Evolutionary conservation across 805 yeast species (phyloP), one percentile per base, ranked within the genome.

Genomic region (Metschnikowia matae): DNA sequence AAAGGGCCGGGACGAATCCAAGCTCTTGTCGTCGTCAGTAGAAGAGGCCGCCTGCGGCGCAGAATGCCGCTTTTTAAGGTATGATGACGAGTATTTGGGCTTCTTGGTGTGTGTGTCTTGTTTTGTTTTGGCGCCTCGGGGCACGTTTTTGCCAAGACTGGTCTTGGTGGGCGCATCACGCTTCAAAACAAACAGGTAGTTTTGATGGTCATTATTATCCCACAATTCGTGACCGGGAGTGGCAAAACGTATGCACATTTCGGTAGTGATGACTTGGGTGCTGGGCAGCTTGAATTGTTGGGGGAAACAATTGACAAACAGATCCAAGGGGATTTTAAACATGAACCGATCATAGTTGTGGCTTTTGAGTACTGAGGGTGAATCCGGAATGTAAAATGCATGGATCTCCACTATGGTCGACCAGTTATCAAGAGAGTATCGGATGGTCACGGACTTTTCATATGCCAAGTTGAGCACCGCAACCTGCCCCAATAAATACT

Each of bases 371-470:
- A 76, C 64, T 37, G 74, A 62, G 5, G 85, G 82, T 1, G 76
- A 61, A 52, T 85, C 89, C 3, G 79, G 76, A 2, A 77, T 73
- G 67, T 80, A 89, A 3, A 62, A 56, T 3, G 91, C 86, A 39
- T 81, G 82, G 32, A 85, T 78, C 62, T 87, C 92, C 39, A 82
- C 75, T 20, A 84, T 80, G 0, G 95, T 84, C 40, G 70, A 71
- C 98, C 98, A 91, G 59, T 75, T 69, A 64, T 92, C 89, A 55
- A 83, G 73, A 0, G 96, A 81, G 68, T 89, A 91, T 48, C 90
- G 75, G 14, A 87, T 77, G 14, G 81, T 77, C 17, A 92, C 85
- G 26, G 68, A 62, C 66, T 91, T 91, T 34, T 81, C 77, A 66
- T 74, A 91, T 10, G 85, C 74, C 4, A 88, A 48, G 69, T 91